A percentile compares a stretch with the other conserved stretches of the same genome.
Evolutionary conservation across 306 rosid genomes (phyloP).

Genomic region (Carpinus fangiana): DNA sequence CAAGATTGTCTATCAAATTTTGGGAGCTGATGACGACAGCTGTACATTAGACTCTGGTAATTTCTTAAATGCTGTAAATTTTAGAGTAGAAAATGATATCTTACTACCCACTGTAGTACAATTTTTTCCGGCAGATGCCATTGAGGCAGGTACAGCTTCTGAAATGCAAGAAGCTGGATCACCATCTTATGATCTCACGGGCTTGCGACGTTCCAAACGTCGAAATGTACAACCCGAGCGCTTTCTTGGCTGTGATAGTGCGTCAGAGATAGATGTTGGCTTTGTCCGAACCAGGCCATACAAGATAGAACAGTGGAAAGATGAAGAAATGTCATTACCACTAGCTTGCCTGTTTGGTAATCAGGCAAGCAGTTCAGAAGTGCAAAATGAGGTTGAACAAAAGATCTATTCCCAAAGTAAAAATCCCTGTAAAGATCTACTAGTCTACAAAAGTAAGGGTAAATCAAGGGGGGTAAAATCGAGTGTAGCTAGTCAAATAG

Average conservation of each 20-base stretch:
- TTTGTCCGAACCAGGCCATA: conserved; percentile 52
- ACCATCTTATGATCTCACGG: conserved; percentile 37
- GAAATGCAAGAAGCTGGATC: conserved; percentile 34
- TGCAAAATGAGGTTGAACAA: conserved; percentile 14
- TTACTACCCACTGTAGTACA: conserved; percentile 48
- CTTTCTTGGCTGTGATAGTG: conserved; percentile 60
- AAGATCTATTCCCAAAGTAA: conserved; percentile 18
- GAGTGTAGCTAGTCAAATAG: conserved; percentile 24
- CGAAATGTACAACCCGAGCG: conserved; percentile 82
- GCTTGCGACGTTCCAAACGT: conserved; percentile 85
- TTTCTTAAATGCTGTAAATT: conserved; percentile 48
- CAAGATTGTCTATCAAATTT: conserved; percentile 71
- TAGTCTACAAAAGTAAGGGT: conserved; percentile 29
- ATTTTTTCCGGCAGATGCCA: conserved; percentile 34
- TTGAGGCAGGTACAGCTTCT: conserved; percentile 16
- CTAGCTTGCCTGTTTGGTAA: conserved; percentile 48
- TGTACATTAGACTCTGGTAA: conserved; percentile 30
- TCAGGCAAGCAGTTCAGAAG: conserved; percentile 22
- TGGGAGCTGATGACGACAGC: conserved; percentile 33
- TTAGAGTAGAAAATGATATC: conserved; percentile 50
- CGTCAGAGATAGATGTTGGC: conserved; percentile 60
- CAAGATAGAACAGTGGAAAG: conserved; percentile 42
- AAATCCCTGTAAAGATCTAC: conserved; percentile 22
- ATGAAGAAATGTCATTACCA: conserved; percentile 64
- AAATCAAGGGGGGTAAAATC: conserved; percentile 32